These are phyloP conservation scores for Osmanthus fragrans DNA, from an alignment of 257 asterid genomes.

Conservation along the genomic window DNA sequence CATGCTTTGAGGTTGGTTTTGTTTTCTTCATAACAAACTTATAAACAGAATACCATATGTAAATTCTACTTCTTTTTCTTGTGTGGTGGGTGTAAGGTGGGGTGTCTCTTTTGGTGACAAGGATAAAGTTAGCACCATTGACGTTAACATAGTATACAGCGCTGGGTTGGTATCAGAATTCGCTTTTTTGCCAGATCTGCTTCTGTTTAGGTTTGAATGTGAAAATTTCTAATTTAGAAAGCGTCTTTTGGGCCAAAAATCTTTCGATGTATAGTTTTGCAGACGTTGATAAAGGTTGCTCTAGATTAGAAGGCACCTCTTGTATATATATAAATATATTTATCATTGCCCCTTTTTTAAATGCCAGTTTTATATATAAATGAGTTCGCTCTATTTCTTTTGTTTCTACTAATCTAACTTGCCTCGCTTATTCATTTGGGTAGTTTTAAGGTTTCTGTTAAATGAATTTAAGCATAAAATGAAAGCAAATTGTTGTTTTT, in stretches of 20 bases:
- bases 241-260: background rate
- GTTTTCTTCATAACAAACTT: constrained; percentile 11
- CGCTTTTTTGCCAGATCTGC: background rate
- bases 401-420: background rate
- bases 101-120: constrained; percentile 13
- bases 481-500: background rate
- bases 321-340: background rate
- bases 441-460: background rate
- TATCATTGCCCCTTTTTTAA: background rate
- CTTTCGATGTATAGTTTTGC: constrained; percentile 19
- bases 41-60: background rate
- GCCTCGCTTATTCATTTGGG: background rate
- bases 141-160: constrained; percentile 11
- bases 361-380: background rate
- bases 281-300: constrained; percentile 18
- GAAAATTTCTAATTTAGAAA: background rate
- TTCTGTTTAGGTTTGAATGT: background rate
- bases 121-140: background rate
- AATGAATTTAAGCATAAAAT: background rate
- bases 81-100: background rate
- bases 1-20: constrained; percentile 36
- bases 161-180: background rate
- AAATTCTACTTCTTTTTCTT: constrained; percentile 13
- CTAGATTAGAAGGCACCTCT: constrained; percentile 10
- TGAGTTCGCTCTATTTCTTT: background rate